Evolutionary conservation across 2,329 filamentous ascomycete species (phyloP), one percentile per base, ranked within the genome.

Genomic region (Colletotrichum sp.): DNA sequence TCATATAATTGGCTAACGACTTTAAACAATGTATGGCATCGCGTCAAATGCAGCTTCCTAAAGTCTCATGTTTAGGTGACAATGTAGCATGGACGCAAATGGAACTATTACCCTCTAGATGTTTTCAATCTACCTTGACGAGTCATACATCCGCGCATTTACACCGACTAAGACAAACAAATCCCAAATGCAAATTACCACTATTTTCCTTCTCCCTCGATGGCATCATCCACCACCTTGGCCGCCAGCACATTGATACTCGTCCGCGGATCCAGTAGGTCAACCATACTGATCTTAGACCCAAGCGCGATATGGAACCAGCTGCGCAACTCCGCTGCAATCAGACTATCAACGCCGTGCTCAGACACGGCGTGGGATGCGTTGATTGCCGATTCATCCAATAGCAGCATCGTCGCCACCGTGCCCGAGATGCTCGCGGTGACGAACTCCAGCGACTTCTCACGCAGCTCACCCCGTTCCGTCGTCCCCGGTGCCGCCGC

Each of bases 91-190:
- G 16, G 36, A 18, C 7, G 2, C 36, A 18, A 18, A 39, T 39
- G 36, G 5, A 2, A 2, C 3, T 1, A 9, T 6, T 18, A 44
- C 16, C 2, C 5, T 44, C 39, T n/a, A 10, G 16, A n/a, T n/a
- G 5, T 44, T 10, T 44, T 18, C 39, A 44, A n/a, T 44, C 39
- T 44, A 3, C 18, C 18, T 44, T 44, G 0, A n/a, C 0, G 0
- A 44, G 18, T 0, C 18, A 5, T 44, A n/a, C 0, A n/a, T 44
- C 18, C 18, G 0, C 1, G 0, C 39, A n/a, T 44, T 44, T 0
- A n/a, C 18, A 0, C 18, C 18, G 6, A 10, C 5, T 3, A n/a
- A 44, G 6, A 6, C 18, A 44, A 44, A 44, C 5, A 44, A 0
- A 0, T 3, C 16, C 18, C 8, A 44, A n/a, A 44, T 6, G 8